Evolutionary conservation across 768 basidiomycete genomes (phyloP).

Genomic region (Lentinula guzmanii): DNA sequence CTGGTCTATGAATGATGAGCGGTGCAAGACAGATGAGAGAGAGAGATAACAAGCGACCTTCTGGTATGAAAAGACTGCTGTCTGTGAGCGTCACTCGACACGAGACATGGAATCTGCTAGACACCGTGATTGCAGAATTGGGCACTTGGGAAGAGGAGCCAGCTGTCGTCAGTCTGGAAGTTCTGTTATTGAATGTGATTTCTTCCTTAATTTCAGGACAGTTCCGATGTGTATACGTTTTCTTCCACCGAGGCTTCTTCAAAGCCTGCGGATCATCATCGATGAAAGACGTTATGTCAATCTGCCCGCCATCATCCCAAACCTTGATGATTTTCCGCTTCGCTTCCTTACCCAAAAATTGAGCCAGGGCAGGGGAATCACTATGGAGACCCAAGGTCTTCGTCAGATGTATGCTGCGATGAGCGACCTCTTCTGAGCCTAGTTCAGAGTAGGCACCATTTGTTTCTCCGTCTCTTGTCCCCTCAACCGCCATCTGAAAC

Average conservation of each 20-base stretch:
- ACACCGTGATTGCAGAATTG: slow-evolving; percentile 12
- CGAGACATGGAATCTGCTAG: slow-evolving; percentile 44
- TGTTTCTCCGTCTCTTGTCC: slow-evolving; percentile 1
- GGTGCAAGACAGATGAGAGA: neutral
- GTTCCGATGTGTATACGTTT: slow-evolving; percentile 30
- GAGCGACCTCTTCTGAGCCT: slow-evolving; percentile 7
- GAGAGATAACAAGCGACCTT: slow-evolving; percentile 22
- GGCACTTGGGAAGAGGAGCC: neutral
- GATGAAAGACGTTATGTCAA: slow-evolving; percentile 23
- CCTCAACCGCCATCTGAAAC: slow-evolving; percentile 42
- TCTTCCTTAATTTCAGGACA: neutral
- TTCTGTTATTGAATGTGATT: neutral
- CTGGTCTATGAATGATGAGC: slow-evolving; percentile 18
- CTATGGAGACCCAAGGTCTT: slow-evolving; percentile 42
- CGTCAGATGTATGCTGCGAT: slow-evolving; percentile 21
- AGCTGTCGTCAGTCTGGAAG: neutral
- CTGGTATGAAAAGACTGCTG: slow-evolving; percentile 39
- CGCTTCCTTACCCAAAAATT: slow-evolving; percentile 38
- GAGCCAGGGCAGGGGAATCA: slow-evolving; percentile 44
- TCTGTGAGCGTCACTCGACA: slow-evolving; percentile 42
- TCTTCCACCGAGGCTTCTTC: slow-evolving; percentile 25
- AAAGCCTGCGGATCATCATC: slow-evolving; percentile 4
- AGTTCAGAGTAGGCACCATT: neutral
- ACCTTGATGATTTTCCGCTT: slow-evolving; percentile 36
- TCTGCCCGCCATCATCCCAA: slow-evolving; percentile 27